Evolutionary conservation across 257 asterid genomes (phyloP), one percentile per base, ranked within the genome.

Genomic region (Lycium barbarum): DNA sequence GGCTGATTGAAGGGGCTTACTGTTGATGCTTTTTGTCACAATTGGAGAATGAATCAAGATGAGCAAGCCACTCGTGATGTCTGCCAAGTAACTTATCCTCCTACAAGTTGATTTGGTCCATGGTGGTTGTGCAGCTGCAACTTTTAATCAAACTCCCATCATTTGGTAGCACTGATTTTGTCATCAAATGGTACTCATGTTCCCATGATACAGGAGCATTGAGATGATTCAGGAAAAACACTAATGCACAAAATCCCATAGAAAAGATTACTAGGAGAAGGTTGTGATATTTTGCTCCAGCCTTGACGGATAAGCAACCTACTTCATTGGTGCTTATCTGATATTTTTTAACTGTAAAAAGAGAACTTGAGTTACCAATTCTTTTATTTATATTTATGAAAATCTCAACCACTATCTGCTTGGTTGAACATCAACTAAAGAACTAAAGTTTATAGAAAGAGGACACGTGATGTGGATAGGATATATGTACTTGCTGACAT

Each of bases 1-100:
- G 65, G 66, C 49, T 78, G 66, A 78, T 78, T 53, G 65, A 78
- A 78, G 65, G 82, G 66, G 82, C 66, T 53, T 33, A 33, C 49
- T 49, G 0, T 7, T 26, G 65, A 36, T 78, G 15, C 43, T 53
- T 72, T 11, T 18, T 36, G 5, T 78, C 82, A 22, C 65, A 26
- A 14, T 78, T 26, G 65, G 82, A 26, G 47, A 78, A 78, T 33
- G 65, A 51, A 78, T 22, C 63, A 49, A 20, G 49, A 49, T 76
- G 47, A 51, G 26, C 43, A 26, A 33, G 66, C 82, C 65, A 9
- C 49, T 53, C 65, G 49, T 78, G 65, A 78, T 53, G 47, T 78
- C 65, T 49, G 47, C 65, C 63, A 53, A 76, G 61, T 74, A 74
- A 74, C 20, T 47, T 47, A 49, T 18, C 47, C 59, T 11, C 59